These are phyloP conservation scores for Ustilago hordei DNA, from an alignment of 1,284 basidiomycete genomes.

Conservation along the genomic window DNA sequence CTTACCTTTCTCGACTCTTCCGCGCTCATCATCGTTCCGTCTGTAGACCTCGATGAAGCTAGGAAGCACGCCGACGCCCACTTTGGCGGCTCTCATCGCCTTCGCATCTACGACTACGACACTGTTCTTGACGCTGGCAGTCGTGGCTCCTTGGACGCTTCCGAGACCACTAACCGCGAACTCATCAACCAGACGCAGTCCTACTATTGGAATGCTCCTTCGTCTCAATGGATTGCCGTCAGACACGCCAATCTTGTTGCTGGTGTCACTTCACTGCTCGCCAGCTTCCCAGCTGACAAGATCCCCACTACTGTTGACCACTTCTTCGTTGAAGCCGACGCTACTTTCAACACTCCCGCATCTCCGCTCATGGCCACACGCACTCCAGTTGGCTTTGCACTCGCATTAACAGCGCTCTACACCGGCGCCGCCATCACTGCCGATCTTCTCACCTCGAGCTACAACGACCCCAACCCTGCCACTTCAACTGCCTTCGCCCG, in stretches of 20 bases:
- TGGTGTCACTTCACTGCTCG: slow-evolving; percentile 59
- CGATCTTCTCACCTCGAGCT: slow-evolving; percentile 37
- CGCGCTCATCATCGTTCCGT: slow-evolving; percentile 47
- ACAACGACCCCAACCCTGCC: slow-evolving; percentile 45
- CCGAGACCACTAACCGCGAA: slow-evolving; percentile 21
- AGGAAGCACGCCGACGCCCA: slow-evolving; percentile 12
- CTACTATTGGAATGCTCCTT: slow-evolving; percentile 49
- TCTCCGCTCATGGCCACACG: slow-evolving; percentile 44
- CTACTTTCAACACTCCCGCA: slow-evolving; percentile 21
- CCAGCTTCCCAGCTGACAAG: slow-evolving; percentile 61
- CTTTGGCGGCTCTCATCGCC: slow-evolving; percentile 39
- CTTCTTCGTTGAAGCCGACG: slow-evolving; percentile 50
- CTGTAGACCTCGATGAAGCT: slow-evolving; percentile 35
- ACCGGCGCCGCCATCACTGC: slow-evolving; percentile 61
- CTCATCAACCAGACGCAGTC: slow-evolving; percentile 48
- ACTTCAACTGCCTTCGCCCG: slow-evolving; percentile 20
- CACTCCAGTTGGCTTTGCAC: slow-evolving; percentile 50
- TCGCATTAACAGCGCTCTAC: slow-evolving; percentile 61
- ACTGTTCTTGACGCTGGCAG: slow-evolving; percentile 42
- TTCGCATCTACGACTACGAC: slow-evolving; percentile 43
- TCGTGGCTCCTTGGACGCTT: slow-evolving; percentile 16
- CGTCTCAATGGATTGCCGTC: slow-evolving; percentile 52
- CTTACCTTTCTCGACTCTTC: slow-evolving; percentile 41
- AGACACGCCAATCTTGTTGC: slow-evolving; percentile 52
- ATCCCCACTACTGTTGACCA: slow-evolving; percentile 52